Percentiles rank a stretch among this genome's conserved stretches.
These are phyloP conservation scores for Yarrowia porcina DNA, from an alignment of 805 yeast genomes.

Conservation along the genomic window DNA sequence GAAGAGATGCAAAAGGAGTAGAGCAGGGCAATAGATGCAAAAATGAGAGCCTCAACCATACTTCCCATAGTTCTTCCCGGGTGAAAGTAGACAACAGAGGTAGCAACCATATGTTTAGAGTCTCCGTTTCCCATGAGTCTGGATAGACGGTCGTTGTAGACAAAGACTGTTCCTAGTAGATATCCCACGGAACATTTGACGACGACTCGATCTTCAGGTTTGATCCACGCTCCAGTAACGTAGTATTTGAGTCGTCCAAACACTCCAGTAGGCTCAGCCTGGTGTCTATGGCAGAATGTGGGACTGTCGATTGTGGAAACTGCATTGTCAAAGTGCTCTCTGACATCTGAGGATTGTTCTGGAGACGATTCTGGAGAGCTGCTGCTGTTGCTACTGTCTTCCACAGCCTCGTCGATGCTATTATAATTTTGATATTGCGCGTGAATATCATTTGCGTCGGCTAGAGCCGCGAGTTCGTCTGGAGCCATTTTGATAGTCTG, in stretches of 20 bases:
- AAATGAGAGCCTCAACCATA: conserved; percentile 70
- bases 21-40: conserved; percentile 52
- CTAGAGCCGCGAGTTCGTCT: not conserved
- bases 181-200: conserved; percentile 74
- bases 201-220: conserved; percentile 31
- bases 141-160: conserved; percentile 48
- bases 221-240: not conserved
- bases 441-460: not conserved
- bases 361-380: not conserved
- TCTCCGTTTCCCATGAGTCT: conserved; percentile 59
- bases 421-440: not conserved
- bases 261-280: not conserved
- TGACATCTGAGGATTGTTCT: not conserved
- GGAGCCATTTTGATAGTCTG: not conserved
- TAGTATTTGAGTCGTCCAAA: not conserved
- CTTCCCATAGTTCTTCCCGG: conserved; percentile 76
- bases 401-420: not conserved
- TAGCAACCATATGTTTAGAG: conserved; percentile 77
- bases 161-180: conserved; percentile 67
- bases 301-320: not conserved
- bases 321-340: not conserved
- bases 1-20: conserved; percentile 55
- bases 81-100: conserved; percentile 81
- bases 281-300: not conserved
- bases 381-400: not conserved